Base-by-base conservation (phyloP, 495 filamentous ascomycete species). In the Melanomma pulvis-pyrius region DNA sequence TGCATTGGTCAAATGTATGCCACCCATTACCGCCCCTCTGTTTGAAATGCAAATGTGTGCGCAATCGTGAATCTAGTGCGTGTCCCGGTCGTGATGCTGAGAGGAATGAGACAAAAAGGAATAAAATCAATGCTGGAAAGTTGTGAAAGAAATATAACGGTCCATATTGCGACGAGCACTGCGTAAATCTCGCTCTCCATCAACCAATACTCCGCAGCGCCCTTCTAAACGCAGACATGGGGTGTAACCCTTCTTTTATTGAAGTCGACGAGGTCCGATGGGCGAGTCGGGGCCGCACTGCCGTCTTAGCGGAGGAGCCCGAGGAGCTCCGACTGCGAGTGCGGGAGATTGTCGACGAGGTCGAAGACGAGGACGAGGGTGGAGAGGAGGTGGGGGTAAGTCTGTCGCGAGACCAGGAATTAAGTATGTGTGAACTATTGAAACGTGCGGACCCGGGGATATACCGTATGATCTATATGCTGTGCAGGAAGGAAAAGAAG, bases 181-280 rank as follows among this genome's bases (percentile, higher is more conserved):
- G n/a, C 2, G 17, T 6, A 3, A 17, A 7, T 6, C 17, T 44
- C n/a, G 17, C 4, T 15, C 5, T 44, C 39, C 3, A 44, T 57
- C 30, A 57, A 21, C 53, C 32, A 36, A 57, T 19, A 41, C 41
- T n/a, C 21, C 53, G 30, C 29, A 57, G n/a, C 12, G 53, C 53
- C 53, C 22, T 57, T 22, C 53, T 30, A 57, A 57, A 57, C 26
- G 29, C 53, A 19, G 49, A 19, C 53, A 57, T 57, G n/a, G n/a
- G 26, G 22, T 57, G 29, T 15, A 57, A 21, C 1, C 29, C 41
- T n/a, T 57, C 53, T 30, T 30, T 30, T 21, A 51, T 51, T 9
- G 22, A 25, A 17, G 11, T n/a, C 48, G 48, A 25, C 19, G 48
- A 51, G 15, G 48, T 9, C 17, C 8, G 48, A 51, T 24, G 8